Conservation (phyloP, 2,329 filamentous ascomycete species). For the Metarhizium guizhouense region DNA sequence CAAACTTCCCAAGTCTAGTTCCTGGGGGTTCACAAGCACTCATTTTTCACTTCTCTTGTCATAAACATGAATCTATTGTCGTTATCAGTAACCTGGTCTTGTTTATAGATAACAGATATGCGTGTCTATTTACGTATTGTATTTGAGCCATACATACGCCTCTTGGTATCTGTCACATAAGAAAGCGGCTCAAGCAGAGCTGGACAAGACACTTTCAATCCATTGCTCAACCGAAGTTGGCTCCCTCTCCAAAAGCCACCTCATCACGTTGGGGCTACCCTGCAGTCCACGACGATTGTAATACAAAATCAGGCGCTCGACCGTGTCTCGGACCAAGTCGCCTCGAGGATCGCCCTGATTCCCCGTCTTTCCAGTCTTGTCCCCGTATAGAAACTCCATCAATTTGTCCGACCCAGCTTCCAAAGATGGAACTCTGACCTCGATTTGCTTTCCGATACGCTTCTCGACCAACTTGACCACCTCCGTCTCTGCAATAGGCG, state of each 20-base stretch:
- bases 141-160: too few relatives aligned
- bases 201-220: neutral
- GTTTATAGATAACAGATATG: too few relatives aligned
- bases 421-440: neutral
- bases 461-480: neutral
- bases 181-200: neutral
- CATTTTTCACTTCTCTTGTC: too few relatives aligned
- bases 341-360: neutral
- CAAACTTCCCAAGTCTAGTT: too few relatives aligned
- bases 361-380: neutral
- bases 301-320: constrained; percentile 1
- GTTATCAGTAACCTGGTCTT: too few relatives aligned
- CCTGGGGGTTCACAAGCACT: too few relatives aligned
- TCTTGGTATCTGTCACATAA: too few relatives aligned
- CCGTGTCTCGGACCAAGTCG: neutral
- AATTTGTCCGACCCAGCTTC: neutral
- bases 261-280: neutral
- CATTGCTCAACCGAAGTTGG: neutral
- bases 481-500: neutral
- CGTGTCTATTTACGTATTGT: too few relatives aligned
- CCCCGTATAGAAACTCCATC: neutral
- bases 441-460: neutral
- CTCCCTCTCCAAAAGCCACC: neutral
- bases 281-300: neutral
- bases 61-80: too few relatives aligned